Base-by-base conservation (phyloP, 352 stramenopile genomes). In the Phytophthora quininea region DNA sequence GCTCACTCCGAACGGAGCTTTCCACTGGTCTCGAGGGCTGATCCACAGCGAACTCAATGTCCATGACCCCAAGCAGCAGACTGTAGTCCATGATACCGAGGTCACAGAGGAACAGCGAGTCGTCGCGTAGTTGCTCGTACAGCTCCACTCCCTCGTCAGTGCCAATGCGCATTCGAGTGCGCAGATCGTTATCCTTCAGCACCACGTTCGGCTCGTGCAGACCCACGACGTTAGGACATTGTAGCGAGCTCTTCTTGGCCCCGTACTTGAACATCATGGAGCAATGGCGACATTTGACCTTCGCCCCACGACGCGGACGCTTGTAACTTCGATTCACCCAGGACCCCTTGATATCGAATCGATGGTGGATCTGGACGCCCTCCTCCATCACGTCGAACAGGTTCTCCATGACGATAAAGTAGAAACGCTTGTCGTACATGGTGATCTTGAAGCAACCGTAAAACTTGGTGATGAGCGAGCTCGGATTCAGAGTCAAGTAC, bases 321-420 rank as follows among this genome's bases (percentile, higher is more conserved):
- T 90, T 89, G 72, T 93, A 93, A 58, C 84, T 95, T 29, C 88
- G 86, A 40, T 95, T 95, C 3, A 97, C 82, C 89, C 90, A 97
- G n/a, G 85, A 95, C 2, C 92, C 92, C 58, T 98, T 98, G 70
- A 98, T 93, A 49, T 98, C 92, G 56, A 91, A 98, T 14, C 81
- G 76, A 54, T 96, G 84, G 67, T 97, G 89, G 43, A 97, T 93
- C 48, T 85, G 73, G 52, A 86, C 74, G 1, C 74, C 84, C 47
- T 89, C 57, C 33, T 88, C 72, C 54, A 77, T 84, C 4, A 88
- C 78, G 52, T 89, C 82, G 64, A 98, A 97, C 14, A 98, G 74
- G 52, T 97, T 98, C 55, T 95, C 89, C 92, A 98, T 98, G 33
- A 98, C 90, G 54, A 97, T 83, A 64, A 98, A 98, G 59, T 93